Conservation (phyloP, 176 grass and related monocot genomes). For the Cenchrus purpureus region DNA sequence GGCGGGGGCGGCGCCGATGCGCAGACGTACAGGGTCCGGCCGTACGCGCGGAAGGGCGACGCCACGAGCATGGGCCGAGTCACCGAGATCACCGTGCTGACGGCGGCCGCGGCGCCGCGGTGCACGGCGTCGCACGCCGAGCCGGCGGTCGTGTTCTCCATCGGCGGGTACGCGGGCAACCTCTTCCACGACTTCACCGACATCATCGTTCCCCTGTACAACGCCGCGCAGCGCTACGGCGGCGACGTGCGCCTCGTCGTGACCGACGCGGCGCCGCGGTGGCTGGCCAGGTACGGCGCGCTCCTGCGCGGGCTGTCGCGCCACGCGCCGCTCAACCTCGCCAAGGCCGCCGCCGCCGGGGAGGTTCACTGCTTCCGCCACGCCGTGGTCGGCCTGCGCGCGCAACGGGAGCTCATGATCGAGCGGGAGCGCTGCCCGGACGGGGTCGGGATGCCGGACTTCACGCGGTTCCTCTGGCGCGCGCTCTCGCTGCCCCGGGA, state of each 20-base stretch:
- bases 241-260: slow-evolving; percentile 74
- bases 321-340: slow-evolving; percentile 53
- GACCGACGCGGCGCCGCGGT: slow-evolving; percentile 51
- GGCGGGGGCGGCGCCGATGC: background rate
- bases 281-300: slow-evolving; percentile 72
- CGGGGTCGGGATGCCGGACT: slow-evolving; percentile 62
- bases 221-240: slow-evolving; percentile 42
- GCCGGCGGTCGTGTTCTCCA: slow-evolving; percentile 70
- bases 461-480: slow-evolving; percentile 66
- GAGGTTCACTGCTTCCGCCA: slow-evolving; percentile 73
- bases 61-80: slow-evolving; percentile 53
- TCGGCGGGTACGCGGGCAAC: slow-evolving; percentile 88
- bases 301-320: slow-evolving; percentile 63
- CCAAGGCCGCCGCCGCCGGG: slow-evolving; percentile 20
- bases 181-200: slow-evolving; percentile 99
- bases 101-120: slow-evolving; percentile 42
- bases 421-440: slow-evolving; percentile 43
- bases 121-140: slow-evolving; percentile 48
- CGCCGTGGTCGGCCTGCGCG: slow-evolving; percentile 66
- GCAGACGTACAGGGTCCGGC: slow-evolving; percentile 45
- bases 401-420: slow-evolving; percentile 73
- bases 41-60: slow-evolving; percentile 89
- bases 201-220: slow-evolving; percentile 78
- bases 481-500: slow-evolving; percentile 66
- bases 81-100: slow-evolving; percentile 48